Conservation (phyloP, 306 rosid genomes). For the Spatholobus suberectus region DNA sequence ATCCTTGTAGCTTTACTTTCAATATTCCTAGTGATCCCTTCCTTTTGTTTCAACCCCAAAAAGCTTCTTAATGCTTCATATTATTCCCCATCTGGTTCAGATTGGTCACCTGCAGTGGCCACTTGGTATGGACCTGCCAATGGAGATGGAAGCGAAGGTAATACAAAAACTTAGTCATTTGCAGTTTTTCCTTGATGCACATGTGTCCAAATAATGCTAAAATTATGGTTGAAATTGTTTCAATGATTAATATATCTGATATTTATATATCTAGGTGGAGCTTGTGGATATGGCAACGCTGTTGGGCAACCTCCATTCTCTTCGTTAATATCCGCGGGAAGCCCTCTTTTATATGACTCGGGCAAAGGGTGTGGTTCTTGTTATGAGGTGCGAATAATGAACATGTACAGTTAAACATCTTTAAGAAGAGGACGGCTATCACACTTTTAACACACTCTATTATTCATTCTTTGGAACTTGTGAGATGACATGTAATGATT, state of each 20-base stretch:
- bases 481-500: no score
- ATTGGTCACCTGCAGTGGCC: constrained; percentile 61
- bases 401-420: not conserved
- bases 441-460: not conserved
- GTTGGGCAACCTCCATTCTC: constrained; percentile 75
- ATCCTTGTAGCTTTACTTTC: constrained; percentile 18
- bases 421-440: not conserved
- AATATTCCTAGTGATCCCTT: constrained; percentile 44
- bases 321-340: constrained; percentile 65
- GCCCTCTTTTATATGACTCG: constrained; percentile 59
- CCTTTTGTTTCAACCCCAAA: constrained; percentile 52
- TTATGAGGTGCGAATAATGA: constrained; percentile 57
- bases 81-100: constrained; percentile 36
- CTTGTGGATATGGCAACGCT: constrained; percentile 71
- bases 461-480: no score
- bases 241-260: not conserved
- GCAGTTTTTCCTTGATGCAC: not conserved
- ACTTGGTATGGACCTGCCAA: constrained; percentile 69
- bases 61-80: constrained; percentile 48
- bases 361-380: constrained; percentile 90
- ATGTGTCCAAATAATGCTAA: not conserved
- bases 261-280: constrained; percentile 56
- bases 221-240: not conserved
- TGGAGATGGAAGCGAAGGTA: constrained; percentile 77
- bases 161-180: not conserved